phyloP scores from a whole-genome alignment of 805 yeast genomes.

The Yamadazyma sp. region DNA sequence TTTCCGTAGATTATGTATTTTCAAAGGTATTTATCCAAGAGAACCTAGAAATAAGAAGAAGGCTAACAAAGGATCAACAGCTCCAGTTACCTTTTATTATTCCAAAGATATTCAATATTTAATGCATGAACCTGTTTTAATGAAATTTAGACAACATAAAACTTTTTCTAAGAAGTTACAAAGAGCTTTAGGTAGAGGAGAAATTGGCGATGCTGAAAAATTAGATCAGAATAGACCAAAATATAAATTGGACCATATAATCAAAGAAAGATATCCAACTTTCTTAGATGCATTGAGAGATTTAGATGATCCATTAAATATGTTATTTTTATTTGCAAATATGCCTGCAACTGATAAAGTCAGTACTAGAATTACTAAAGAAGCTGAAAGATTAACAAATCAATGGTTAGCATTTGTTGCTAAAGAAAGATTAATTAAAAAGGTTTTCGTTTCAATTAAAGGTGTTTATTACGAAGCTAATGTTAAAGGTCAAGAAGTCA shows the following conservation, averaged over 20 bases:
- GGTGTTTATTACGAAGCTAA: conserved; percentile 94
- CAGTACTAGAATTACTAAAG: conserved; percentile 75
- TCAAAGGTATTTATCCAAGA: conserved; percentile 96
- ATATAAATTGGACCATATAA: conserved; percentile 83
- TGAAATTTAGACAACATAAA: conserved; percentile 92
- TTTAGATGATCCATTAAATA: conserved; percentile 90
- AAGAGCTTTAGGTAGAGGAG: conserved; percentile 88
- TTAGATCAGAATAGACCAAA: conserved; percentile 78
- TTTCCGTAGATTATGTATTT: conserved; percentile 94
- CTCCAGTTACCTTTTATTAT: conserved; percentile 92
- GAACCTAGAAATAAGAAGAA: conserved; percentile 94
- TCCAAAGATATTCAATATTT: conserved; percentile 91
- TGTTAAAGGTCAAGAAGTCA: conserved; percentile 85
- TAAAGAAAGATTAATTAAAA: conserved; percentile 73
- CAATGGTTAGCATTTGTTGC: conserved; percentile 96
- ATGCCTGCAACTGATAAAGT: conserved; percentile 92
- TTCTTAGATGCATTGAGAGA: conserved; percentile 91
- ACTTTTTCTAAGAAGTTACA: conserved; percentile 88
- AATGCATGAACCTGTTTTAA: conserved; percentile 90
- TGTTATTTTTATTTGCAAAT: conserved; percentile 89
- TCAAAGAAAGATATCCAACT: conserved; percentile 94
- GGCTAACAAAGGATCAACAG: conserved; percentile 97
- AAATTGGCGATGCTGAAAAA: conserved; percentile 81
- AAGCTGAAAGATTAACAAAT: conserved; percentile 81
- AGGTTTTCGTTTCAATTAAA: conserved; percentile 93